phyloP scores from a whole-genome alignment of 148 eudicot genomes.

The Persicaria tinctoria region DNA sequence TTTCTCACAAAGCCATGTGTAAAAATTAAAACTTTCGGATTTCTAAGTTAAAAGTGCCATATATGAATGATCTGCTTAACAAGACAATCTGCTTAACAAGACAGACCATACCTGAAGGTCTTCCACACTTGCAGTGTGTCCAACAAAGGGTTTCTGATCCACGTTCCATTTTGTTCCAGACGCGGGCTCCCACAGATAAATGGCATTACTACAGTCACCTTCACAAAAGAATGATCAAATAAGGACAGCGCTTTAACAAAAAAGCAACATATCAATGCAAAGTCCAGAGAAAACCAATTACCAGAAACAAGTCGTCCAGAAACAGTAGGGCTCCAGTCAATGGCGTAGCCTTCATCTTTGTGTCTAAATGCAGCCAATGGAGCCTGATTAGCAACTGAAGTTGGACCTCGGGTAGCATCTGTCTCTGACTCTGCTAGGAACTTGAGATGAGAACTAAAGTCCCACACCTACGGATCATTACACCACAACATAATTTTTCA shows the following conservation, averaged over 20 bases:
- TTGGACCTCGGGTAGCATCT: slow-evolving; percentile 26
- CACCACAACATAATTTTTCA: background rate
- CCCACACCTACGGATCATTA: slow-evolving; percentile 60
- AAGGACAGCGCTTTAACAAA: background rate
- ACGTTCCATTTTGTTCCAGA: slow-evolving; percentile 78
- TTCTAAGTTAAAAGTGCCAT: background rate
- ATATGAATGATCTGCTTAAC: background rate
- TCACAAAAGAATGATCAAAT: slow-evolving; percentile 11
- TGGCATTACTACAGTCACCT: slow-evolving; percentile 84
- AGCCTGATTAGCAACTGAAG: slow-evolving; percentile 50
- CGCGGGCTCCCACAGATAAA: slow-evolving; percentile 85
- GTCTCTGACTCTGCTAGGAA: slow-evolving; percentile 59
- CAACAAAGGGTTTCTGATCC: slow-evolving; percentile 64
- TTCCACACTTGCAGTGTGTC: slow-evolving; percentile 88
- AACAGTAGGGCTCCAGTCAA: slow-evolving; percentile 85
- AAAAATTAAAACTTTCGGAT: background rate
- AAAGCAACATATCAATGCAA: background rate
- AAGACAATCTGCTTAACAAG: background rate
- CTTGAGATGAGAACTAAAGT: slow-evolving; percentile 67
- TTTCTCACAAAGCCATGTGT: background rate
- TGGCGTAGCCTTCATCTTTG: slow-evolving; percentile 93
- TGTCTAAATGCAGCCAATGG: slow-evolving; percentile 72
- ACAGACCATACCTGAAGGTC: slow-evolving; percentile 60
- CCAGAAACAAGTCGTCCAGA: slow-evolving; percentile 91
- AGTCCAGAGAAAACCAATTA: slow-evolving; percentile 14